Conservation (phyloP, 768 basidiomycete species). For the Xerocomellus chrysenteron region DNA sequence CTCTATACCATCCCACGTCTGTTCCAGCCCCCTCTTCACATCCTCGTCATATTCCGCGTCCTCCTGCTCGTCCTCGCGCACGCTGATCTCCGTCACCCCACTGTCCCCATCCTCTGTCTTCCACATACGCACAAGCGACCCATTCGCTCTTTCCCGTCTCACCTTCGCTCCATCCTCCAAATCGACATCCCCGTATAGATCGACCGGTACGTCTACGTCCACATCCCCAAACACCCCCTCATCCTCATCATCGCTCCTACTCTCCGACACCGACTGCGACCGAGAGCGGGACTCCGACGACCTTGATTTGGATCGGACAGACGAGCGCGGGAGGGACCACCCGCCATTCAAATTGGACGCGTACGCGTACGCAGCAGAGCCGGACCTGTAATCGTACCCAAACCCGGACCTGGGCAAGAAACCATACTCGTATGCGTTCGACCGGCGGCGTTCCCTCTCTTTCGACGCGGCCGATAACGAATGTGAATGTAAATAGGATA, state of each 20-base stretch:
- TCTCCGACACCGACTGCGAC: constrained; percentile 35
- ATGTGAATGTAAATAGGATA: not conserved
- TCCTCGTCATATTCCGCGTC: not conserved
- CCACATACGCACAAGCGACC: not conserved
- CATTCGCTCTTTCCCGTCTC: not conserved
- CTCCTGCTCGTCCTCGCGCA: constrained; percentile 6
- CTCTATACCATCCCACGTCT: constrained; percentile 44
- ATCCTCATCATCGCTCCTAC: constrained; percentile 37
- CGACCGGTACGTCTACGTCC: not conserved
- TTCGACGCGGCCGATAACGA: constrained; percentile 1
- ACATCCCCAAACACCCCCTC: not conserved
- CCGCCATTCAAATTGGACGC: constrained; percentile 35
- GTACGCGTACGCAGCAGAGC: not conserved
- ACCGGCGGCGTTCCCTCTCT: constrained; percentile 9
- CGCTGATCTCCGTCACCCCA: not conserved
- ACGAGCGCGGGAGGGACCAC: constrained; percentile 58
- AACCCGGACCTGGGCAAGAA: not conserved
- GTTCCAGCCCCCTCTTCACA: constrained; percentile 9
- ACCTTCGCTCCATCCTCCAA: not conserved
- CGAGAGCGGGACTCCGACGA: constrained; percentile 36
- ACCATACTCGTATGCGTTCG: constrained; percentile 17
- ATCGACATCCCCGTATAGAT: not conserved
- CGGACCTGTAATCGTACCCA: not conserved
- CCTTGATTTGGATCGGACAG: constrained; percentile 42
- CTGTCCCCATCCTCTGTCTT: constrained; percentile 4